Evolutionary conservation across 495 filamentous ascomycete species (phyloP), one percentile per base, ranked within the genome.

Genomic region (Chlorociboria aeruginascens): DNA sequence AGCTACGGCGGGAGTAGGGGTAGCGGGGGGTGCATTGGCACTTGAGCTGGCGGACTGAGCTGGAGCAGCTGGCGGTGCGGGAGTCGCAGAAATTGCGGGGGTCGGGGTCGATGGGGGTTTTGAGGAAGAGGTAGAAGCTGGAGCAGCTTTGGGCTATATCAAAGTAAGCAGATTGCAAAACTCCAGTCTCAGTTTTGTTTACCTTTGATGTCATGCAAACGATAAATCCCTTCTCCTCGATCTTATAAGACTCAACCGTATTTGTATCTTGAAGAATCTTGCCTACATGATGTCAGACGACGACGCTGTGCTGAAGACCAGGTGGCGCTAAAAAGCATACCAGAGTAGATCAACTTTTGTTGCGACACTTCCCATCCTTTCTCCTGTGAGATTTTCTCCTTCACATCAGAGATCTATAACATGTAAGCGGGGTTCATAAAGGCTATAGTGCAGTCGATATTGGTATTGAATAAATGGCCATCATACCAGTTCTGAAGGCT

Each of bases 181-280:
- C 32, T 14, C 25, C 42, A 35, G 28, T 14, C 20, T 16, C 17
- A 49, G 14, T 32, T 3, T 32, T 7, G 30, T 33, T 11, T 76
- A 95, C 90, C 85, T 97, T 96, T 49, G 81, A 82, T 38, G 92
- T 78, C 77, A 98, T 92, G 66, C 92, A 98, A 37, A 98, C 93
- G 56, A 98, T 83, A 63, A 95, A 97, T 20, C 92, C 92, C 76
- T 97, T 98, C 76, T 97, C 92, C 68, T 98, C 90, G 49, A 98
- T 95, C 68, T 83, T 93, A 71, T 95, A 96, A 6, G 83, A 85
- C 62, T 89, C 88, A 54, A 97, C 82, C 12, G 90, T 90, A 58
- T 95, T 90, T 51, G 82, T 85, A 85, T 98, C 92, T 67, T 94
- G 86, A 50, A 98, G 74, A 52, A 98, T 95, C 70, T 98, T 98